phyloP scores from a whole-genome alignment of 345 rosid species.

The Turritis glabra region DNA sequence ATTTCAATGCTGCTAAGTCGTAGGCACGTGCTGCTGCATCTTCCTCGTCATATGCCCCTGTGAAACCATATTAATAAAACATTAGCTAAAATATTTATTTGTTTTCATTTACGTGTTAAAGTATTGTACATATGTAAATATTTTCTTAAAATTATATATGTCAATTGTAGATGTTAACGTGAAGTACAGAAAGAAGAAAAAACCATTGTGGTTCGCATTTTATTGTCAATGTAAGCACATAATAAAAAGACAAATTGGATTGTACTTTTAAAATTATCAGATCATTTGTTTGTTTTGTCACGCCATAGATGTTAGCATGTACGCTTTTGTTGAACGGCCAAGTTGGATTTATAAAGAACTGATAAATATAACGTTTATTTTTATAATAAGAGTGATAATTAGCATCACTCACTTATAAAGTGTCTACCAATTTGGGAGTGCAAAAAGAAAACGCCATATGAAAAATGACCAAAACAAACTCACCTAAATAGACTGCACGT shows the following conservation, averaged over 20 bases:
- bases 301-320: background rate
- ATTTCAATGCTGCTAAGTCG: slow-evolving; percentile 94
- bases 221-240: background rate
- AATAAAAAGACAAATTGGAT: background rate
- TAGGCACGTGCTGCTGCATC: slow-evolving; percentile 94
- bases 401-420: background rate
- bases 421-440: slow-evolving; percentile 24
- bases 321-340: background rate
- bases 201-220: background rate
- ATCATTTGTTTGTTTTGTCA: background rate
- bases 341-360: background rate
- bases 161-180: background rate
- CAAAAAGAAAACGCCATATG: slow-evolving; percentile 37
- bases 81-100: background rate
- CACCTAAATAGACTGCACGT: slow-evolving; percentile 48
- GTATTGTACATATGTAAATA: background rate
- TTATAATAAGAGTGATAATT: background rate
- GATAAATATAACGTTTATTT: background rate
- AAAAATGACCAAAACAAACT: slow-evolving; percentile 39
- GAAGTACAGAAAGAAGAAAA: background rate
- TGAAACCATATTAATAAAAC: background rate
- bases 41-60: slow-evolving; percentile 93
- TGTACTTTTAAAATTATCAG: background rate
- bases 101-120: background rate
- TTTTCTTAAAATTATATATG: background rate